Base-by-base conservation (phyloP, 2,329 filamentous ascomycete species). In the Cladophialophora exuberans region DNA sequence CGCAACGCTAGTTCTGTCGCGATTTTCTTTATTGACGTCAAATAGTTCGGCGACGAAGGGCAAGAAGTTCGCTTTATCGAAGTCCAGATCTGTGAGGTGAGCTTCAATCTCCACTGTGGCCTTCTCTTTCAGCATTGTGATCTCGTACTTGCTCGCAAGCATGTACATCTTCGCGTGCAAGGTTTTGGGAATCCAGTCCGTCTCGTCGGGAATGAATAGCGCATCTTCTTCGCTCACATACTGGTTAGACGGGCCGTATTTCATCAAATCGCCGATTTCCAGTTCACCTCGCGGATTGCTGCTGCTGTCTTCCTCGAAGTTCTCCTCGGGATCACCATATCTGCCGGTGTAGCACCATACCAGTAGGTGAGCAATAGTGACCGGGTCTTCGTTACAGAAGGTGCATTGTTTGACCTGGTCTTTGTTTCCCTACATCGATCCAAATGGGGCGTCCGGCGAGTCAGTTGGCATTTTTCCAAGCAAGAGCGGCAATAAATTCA, bases 141-240 rank as follows among this genome's bases (percentile, higher is more conserved):
- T 56, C 11, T 36, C 42, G 41, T 59, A 61, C 31, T 52, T 59
- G 23, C 54, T 52, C 7, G 59, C 53, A 3, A 61, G 17, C 17
- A 59, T 36, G 46, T 59, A 61, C 41, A 61, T 58, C 39, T 51
- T 39, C 10, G 56, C 56, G n/a, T 58, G 56, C 31, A 58, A 25
- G 3, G 50, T 33, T 30, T 41, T 43, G 5, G 46, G 46, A 11
- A 26, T 9, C 22, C 35, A 30, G 15, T 39, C 46, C 35, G 13
- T 22, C 33, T 48, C 31, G 17, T 22, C 26, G 9, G 22, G 46
- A n/a, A 38, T 26, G 22, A 49, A 28, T 7, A 42, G 39, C 6
- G 18, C 39, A 22, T 42, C 39, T 13, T 22, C 22, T n/a, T 18
- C 17, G 6, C 18, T 42, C 39, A 26, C 39, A 4, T 3, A 23